Evolutionary conservation across 148 eudicot genomes (phyloP).

Genomic region (Tetragonia tetragonoides): DNA sequence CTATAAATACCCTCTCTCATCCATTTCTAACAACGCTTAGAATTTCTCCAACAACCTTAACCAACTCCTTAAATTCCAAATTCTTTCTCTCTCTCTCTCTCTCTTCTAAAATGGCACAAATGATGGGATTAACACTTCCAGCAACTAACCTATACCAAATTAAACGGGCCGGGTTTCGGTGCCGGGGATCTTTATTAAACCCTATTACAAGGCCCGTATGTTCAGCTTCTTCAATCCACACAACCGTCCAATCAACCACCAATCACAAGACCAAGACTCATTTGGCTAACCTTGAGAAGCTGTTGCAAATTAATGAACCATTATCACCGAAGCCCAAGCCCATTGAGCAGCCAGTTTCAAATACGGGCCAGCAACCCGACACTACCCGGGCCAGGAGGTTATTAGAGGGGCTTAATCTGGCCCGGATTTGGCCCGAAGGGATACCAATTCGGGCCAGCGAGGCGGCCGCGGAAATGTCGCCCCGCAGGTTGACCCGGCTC

Average conservation of each 20-base stretch:
- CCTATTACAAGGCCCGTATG: neutral
- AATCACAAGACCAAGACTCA: neutral
- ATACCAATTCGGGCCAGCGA: constrained; percentile 35
- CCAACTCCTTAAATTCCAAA: neutral
- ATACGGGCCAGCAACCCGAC: neutral
- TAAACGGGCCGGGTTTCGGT: constrained; percentile 3
- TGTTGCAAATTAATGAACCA: neutral
- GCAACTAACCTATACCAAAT: neutral
- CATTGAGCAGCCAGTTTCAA: constrained; percentile 13
- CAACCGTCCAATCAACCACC: neutral
- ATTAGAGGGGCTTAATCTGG: constrained; percentile 43
- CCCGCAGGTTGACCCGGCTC: constrained; percentile 60
- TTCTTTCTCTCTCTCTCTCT: neutral
- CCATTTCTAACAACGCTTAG: neutral
- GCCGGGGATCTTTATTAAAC: neutral
- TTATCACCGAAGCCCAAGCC: constrained; percentile 21
- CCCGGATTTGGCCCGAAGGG: constrained; percentile 61
- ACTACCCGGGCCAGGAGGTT: constrained; percentile 25
- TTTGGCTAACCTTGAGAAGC: constrained; percentile 1
- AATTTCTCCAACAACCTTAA: neutral
- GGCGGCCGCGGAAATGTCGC: constrained; percentile 76
- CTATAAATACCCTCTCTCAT: constrained; percentile 1
- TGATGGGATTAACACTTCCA: neutral
- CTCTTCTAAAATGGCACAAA: constrained; percentile 4
- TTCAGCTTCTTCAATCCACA: neutral